phyloP scores from a whole-genome alignment of 1,139 yeast genomes.

The Zygoascus sp. region DNA sequence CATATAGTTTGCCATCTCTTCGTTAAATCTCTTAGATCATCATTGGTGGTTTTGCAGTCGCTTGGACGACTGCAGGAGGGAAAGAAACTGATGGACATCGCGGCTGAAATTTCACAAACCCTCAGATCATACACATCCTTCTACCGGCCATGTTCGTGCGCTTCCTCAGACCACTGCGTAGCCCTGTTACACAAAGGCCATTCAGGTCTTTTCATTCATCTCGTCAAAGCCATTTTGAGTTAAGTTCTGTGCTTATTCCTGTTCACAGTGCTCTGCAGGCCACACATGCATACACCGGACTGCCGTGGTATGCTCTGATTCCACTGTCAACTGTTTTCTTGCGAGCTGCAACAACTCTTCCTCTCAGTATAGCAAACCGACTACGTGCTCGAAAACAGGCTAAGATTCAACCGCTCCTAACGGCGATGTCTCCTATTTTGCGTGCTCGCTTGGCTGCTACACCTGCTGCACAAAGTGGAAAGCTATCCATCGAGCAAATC shows the following conservation, averaged over 20 bases:
- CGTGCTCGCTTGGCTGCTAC: constrained; percentile 59
- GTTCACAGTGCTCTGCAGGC: constrained; percentile 26
- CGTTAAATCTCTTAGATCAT: constrained; percentile 10
- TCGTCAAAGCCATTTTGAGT: constrained; percentile 13
- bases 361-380: constrained; percentile 71
- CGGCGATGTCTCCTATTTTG: constrained; percentile 72
- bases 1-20: background rate
- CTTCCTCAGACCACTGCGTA: background rate
- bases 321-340: constrained; percentile 68
- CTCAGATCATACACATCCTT: constrained; percentile 1
- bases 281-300: constrained; percentile 42
- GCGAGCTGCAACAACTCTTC: constrained; percentile 65
- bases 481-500: constrained; percentile 71
- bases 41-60: constrained; percentile 8
- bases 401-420: constrained; percentile 53
- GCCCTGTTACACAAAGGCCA: background rate
- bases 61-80: too few species aligned
- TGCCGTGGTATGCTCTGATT: constrained; percentile 81
- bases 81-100: background rate
- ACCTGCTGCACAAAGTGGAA: constrained; percentile 39
- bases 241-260: constrained; percentile 22
- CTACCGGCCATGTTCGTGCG: background rate
- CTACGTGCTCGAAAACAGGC: constrained; percentile 66
- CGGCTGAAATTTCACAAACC: background rate
- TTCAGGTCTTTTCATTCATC: constrained; percentile 15